Conservation (phyloP, 768 basidiomycete species). For the Pleurotus sapidus region DNA sequence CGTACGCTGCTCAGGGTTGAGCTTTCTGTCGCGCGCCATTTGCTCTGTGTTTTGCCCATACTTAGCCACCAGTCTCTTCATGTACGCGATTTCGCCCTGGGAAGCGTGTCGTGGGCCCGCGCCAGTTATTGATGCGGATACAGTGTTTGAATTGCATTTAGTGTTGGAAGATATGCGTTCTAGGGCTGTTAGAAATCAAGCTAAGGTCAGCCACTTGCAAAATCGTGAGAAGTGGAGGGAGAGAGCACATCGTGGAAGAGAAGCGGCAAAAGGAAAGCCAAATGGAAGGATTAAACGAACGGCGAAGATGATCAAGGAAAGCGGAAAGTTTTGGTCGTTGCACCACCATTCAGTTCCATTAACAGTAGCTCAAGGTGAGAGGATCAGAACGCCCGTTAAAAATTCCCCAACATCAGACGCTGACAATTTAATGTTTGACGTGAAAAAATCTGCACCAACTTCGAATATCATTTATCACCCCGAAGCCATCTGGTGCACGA, state of each 20-base stretch:
- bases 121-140: constrained; percentile 35
- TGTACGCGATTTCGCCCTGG: constrained; percentile 62
- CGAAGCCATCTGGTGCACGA: not conserved
- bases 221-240: constrained; percentile 18
- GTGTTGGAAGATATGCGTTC: constrained; percentile 53
- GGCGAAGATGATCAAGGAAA: not conserved
- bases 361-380: constrained; percentile 2
- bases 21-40: constrained; percentile 78
- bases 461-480: constrained; percentile 1
- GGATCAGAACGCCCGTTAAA: constrained; percentile 1
- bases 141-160: constrained; percentile 28
- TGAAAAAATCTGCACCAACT: not conserved
- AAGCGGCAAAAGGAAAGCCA: constrained; percentile 8
- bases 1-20: constrained; percentile 85
- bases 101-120: constrained; percentile 63
- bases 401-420: constrained; percentile 1
- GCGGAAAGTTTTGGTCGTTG: not conserved
- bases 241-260: constrained; percentile 16
- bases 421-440: constrained; percentile 1
- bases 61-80: constrained; percentile 62
- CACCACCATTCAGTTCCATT: not conserved
- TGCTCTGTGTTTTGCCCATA: constrained; percentile 68
- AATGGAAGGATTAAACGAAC: constrained; percentile 1
- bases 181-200: constrained; percentile 43
- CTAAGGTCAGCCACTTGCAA: constrained; percentile 4